Conservation (phyloP, 2,329 filamentous ascomycete genomes). For the Cadophora malorum region DNA sequence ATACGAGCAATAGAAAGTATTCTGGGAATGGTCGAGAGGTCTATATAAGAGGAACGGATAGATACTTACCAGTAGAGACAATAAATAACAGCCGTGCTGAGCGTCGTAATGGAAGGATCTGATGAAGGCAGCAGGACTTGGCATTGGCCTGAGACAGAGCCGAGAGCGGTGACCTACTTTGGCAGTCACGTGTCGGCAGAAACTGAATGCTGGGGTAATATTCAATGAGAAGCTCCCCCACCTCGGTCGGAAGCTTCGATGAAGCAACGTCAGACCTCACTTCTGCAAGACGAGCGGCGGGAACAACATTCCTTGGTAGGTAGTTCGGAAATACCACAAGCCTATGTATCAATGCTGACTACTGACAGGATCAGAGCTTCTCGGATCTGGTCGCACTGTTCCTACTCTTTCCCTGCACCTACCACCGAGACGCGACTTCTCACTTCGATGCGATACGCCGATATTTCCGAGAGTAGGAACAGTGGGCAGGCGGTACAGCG, state of each 20-base stretch:
- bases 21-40: neutral
- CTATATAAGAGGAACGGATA: neutral
- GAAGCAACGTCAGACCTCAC: neutral
- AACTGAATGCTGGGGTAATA: too few relatives aligned
- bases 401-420: neutral
- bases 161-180: neutral
- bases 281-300: neutral
- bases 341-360: neutral
- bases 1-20: neutral
- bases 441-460: neutral
- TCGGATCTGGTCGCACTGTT: neutral
- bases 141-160: neutral
- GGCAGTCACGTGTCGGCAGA: slow-evolving; percentile 5
- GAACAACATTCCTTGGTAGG: neutral
- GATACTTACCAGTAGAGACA: neutral
- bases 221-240: too few relatives aligned
- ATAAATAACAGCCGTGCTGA: slow-evolving; percentile 3
- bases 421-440: neutral
- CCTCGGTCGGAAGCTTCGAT: neutral
- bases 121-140: slow-evolving; percentile 8
- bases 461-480: neutral
- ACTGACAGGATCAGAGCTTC: neutral
- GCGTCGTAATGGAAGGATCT: slow-evolving; percentile 20
- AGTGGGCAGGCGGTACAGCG: neutral
- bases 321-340: too few relatives aligned